A percentile compares a stretch with the other conserved stretches of the same genome.
These are phyloP conservation scores for Cladosporium sp. DNA, from an alignment of 2,329 filamentous ascomycete genomes.

Conservation along the genomic window DNA sequence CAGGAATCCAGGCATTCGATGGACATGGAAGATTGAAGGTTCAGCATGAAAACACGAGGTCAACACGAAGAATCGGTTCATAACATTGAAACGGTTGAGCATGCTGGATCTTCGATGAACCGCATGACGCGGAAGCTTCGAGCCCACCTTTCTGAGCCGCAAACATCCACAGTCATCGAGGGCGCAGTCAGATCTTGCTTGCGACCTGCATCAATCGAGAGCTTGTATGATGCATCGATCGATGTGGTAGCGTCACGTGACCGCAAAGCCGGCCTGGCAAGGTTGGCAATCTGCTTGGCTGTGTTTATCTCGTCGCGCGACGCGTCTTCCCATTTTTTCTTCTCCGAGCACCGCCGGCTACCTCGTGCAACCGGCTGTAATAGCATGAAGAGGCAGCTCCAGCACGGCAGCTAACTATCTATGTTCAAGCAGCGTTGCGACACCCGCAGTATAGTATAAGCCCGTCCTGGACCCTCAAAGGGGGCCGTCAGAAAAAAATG, in stretches of 20 bases:
- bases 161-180: background rate
- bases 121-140: background rate
- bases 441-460: constrained; percentile 11
- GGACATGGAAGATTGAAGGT: constrained; percentile 2
- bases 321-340: constrained; percentile 12
- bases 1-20: background rate
- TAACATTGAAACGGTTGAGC: background rate
- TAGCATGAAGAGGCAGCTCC: constrained; percentile 11
- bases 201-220: constrained; percentile 9
- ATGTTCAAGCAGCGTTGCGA: constrained; percentile 9
- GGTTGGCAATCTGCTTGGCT: constrained; percentile 11
- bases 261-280: background rate
- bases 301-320: constrained; percentile 16
- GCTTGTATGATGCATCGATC: constrained; percentile 1
- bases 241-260: constrained; percentile 13
- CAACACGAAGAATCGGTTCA: constrained; percentile 3
- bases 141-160: constrained; percentile 4
- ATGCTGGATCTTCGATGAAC: constrained; percentile 11
- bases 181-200: background rate
- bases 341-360: constrained; percentile 4
- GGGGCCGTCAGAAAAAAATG: constrained; percentile 20
- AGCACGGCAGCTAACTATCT: constrained; percentile 18
- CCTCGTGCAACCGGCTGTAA: constrained; percentile 10
- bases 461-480: constrained; percentile 18
- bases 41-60: constrained; percentile 7